A percentile compares a stretch with the other conserved stretches of the same genome.
phyloP scores from a whole-genome alignment of 2,329 filamentous ascomycete species.

The Penicillium sp. region DNA sequence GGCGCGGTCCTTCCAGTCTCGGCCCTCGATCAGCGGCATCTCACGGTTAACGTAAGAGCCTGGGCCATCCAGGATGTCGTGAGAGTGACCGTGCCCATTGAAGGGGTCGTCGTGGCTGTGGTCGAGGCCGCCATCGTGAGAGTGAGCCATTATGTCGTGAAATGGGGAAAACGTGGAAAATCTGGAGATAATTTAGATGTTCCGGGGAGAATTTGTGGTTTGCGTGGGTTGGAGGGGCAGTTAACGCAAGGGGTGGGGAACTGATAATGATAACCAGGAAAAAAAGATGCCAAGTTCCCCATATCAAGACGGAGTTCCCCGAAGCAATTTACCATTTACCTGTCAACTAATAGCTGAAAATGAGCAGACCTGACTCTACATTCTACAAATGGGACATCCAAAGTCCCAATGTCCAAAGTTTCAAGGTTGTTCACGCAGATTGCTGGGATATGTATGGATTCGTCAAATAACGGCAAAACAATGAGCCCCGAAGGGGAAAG shows the following conservation, averaged over 20 bases:
- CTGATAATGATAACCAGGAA: not conserved
- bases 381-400: not conserved
- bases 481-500: constrained; percentile 14
- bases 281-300: not conserved
- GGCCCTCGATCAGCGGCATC: constrained; percentile 87
- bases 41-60: constrained; percentile 87
- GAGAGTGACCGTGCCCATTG: constrained; percentile 80
- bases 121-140: constrained; percentile 36
- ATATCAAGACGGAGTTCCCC: constrained; percentile 17
- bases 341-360: no score
- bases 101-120: constrained; percentile 57
- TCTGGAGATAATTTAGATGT: not conserved
- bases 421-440: not conserved
- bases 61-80: constrained; percentile 92
- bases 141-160: constrained; percentile 32
- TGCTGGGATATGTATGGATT: constrained; percentile 22
- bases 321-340: not conserved
- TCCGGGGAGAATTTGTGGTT: not conserved
- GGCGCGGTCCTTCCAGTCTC: constrained; percentile 82
- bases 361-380: no score
- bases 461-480: constrained; percentile 25
- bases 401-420: not conserved
- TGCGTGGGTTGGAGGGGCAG: constrained; percentile 16
- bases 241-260: constrained; percentile 13
- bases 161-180: not conserved